Conservation (phyloP, 2,329 filamentous ascomycete species). For the Ceratocystis albifundus region DNA sequence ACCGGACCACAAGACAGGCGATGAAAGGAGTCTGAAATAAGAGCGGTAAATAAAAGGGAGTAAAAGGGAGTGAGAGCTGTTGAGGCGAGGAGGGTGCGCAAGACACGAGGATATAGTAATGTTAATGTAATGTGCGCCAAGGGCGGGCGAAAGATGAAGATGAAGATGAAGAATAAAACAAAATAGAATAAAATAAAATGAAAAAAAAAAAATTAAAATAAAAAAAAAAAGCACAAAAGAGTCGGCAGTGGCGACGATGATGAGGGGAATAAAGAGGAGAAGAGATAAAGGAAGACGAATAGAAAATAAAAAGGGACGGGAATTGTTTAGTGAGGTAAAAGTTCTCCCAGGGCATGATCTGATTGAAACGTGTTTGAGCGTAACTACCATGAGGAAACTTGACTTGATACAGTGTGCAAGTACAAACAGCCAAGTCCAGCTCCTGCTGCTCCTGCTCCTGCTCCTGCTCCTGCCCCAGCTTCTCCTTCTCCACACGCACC, state of each 20-base stretch:
- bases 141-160: too few relatives aligned
- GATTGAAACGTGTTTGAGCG: constrained; percentile 12
- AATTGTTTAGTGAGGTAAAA: background rate
- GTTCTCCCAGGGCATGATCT: background rate
- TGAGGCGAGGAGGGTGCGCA: background rate
- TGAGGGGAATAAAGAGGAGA: background rate
- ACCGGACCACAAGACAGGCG: background rate
- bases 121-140: background rate
- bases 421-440: background rate
- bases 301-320: background rate
- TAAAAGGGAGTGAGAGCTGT: background rate
- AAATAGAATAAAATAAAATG: too few relatives aligned
- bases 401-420: background rate
- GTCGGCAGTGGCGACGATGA: background rate
- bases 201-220: background rate
- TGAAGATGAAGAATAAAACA: too few relatives aligned
- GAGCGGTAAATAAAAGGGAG: background rate
- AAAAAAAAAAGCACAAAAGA: background rate
- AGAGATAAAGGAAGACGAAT: background rate
- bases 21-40: background rate
- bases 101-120: background rate
- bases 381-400: background rate
- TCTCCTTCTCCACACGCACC: background rate
- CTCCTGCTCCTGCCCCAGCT: too few relatives aligned
- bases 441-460: background rate